phyloP scores from a whole-genome alignment of 2,329 filamentous ascomycete genomes.

The Mycogone perniciosa region DNA sequence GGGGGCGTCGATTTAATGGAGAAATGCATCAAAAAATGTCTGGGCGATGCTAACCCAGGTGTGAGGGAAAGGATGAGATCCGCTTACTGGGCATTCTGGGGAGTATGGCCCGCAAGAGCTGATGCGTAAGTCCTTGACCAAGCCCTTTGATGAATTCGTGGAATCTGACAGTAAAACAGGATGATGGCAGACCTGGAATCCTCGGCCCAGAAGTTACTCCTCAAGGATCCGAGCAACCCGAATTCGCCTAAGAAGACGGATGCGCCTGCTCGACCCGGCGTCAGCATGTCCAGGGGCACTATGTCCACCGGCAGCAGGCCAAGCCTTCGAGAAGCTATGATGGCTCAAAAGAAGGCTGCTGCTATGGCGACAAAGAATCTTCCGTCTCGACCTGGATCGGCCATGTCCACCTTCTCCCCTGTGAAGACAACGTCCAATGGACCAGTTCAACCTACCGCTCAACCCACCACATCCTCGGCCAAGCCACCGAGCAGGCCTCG shows the following conservation, averaged over 20 bases:
- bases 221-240: constrained; percentile 79
- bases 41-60: constrained; percentile 83
- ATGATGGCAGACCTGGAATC: constrained; percentile 74
- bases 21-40: constrained; percentile 80
- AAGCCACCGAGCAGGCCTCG: constrained; percentile 35
- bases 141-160: not conserved
- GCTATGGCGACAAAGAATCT: constrained; percentile 43
- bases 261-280: constrained; percentile 44
- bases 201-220: constrained; percentile 71
- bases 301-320: constrained; percentile 53
- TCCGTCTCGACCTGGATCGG: constrained; percentile 53
- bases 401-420: constrained; percentile 57
- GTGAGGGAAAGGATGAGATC: constrained; percentile 81
- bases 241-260: constrained; percentile 54
- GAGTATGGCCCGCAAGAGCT: constrained; percentile 70
- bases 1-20: constrained; percentile 79
- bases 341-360: constrained; percentile 68
- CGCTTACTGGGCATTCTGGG: constrained; percentile 79
- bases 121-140: constrained; percentile 51
- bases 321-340: constrained; percentile 74
- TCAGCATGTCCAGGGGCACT: constrained; percentile 58
- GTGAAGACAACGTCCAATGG: constrained; percentile 35
- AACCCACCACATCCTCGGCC: constrained; percentile 18
- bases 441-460: constrained; percentile 18
- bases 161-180: constrained; percentile 32